Evolutionary conservation across 345 rosid genomes (phyloP), one percentile per base, ranked within the genome.

Genomic region (Populus simonii): DNA sequence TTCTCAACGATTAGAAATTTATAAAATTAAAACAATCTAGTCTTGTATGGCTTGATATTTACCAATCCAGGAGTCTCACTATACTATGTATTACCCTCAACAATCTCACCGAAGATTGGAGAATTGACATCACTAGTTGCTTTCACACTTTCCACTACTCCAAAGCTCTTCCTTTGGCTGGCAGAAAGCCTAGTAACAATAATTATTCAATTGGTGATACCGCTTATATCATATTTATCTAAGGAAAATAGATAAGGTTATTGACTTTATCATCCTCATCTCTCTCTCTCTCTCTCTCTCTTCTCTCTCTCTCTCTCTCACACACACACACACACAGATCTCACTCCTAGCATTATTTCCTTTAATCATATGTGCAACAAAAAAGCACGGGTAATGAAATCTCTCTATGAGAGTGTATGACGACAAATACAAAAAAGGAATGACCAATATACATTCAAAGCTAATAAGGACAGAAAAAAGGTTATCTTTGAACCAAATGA

Each of bases 121-220:
- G 93, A 92, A 71, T 87, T 84, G 38, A 93, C 72, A 82, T 93
- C 97, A 84, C 99, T 96, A 43, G 97, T 93, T 72, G 97, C 96
- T 78, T 92, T 93, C 55, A 93, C 97, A 89, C 98, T 93, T 65
- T 93, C 98, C 72, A 96, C 94, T 5, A 96, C 96, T 79, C 97
- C 97, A 80, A 96, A 96, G 82, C 89, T 80, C 53, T 83, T 74
- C 0, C 88, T 95, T 82, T 87, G 74, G 71, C 43, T 76, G 43
- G 89, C 93, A 72, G 90, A 43, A 18, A 51, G 8, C 57, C 22
- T 17, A 17, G n/a, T 55, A 55, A 20, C 0, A 55, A 22, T 1
- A 55, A 7, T 5, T 53, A 2, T 53, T 53, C 2, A 53, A 53
- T 53, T 53, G 59, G 9, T 7, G 23, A 53, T 53, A 22, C 3